Evolutionary conservation across 345 rosid species (phyloP), one percentile per base, ranked within the genome.

Genomic region (Noccaea caerulescens): DNA sequence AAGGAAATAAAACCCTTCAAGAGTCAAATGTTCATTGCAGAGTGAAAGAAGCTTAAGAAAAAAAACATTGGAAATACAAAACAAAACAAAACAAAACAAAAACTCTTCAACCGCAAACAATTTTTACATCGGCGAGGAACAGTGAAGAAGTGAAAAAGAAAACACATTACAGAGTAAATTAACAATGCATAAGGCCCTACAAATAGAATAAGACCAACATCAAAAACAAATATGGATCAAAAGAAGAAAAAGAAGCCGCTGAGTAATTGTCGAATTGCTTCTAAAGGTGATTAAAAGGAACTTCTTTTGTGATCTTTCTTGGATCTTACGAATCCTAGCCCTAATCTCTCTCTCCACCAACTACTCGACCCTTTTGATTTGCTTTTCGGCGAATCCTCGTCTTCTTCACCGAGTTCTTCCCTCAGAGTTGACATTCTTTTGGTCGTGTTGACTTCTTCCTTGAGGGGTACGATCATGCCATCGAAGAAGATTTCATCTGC

Each of bases 401-500:
- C 80, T 58, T 65, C 80, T 58, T 80, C 90, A 11, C 72, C 82
- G 51, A 92, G 77, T 49, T 90, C 91, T 25, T 92, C 95, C 42
- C 86, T 69, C 20, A 92, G 42, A 34, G 98, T 92, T 79, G 69
- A 76, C 81, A 85, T 84, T 36, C 85, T 75, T 50, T 66, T 72
- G 46, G 63, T 18, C 72, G 64, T 53, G 77, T 46, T 68, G 51
- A 71, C 58, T 65, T 82, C 72, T 30, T 81, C 89, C 76, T 83
- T 85, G 71, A 42, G 76, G 8, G 98, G 98, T 63, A 90, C 34
- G 61, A 90, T 61, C 85, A 58, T 72, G 1, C 98, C 96, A 76
- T 86, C 77, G 73, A 72, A 83, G 83, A 92, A 85, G 69, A 92
- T 85, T 75, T 92, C 86, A 63, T 88, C 96, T 4, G 98, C 98